phyloP scores from a whole-genome alignment of 495 filamentous ascomycete genomes.

The Penicillium taxi region DNA sequence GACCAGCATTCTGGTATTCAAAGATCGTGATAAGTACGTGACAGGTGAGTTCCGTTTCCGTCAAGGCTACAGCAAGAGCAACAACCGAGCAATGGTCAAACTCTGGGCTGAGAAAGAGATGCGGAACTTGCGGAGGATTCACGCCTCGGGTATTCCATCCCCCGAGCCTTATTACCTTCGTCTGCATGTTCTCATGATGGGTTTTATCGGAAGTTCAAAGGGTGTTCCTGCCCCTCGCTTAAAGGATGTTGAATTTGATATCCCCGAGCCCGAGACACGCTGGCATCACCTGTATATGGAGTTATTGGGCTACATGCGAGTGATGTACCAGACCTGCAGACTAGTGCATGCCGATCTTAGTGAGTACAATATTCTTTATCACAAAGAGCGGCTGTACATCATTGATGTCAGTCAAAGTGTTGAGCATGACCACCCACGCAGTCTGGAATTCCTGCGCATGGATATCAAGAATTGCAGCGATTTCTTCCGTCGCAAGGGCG shows the following conservation, averaged over 20 bases:
- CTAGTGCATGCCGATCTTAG: conserved; percentile 94
- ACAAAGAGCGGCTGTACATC: conserved; percentile 74
- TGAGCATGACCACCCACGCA: conserved; percentile 89
- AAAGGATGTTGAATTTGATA: conserved; percentile 59
- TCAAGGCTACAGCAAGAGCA: conserved; percentile 80
- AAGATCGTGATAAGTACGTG: conserved; percentile 92
- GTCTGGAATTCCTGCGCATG: conserved; percentile 88
- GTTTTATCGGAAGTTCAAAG: conserved; percentile 78
- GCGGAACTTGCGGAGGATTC: conserved; percentile 78
- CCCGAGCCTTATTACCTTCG: conserved; percentile 84
- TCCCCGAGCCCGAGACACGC: conserved; percentile 46
- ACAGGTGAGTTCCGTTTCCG: conserved; percentile 82
- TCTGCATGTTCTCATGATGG: conserved; percentile 87
- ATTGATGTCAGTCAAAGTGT: conserved; percentile 98
- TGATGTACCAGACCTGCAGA: conserved; percentile 80
- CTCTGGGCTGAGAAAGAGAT: conserved; percentile 98
- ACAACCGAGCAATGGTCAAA: conserved; percentile 91
- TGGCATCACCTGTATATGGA: conserved; percentile 77
- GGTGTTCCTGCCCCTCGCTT: conserved; percentile 81
- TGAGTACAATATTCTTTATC: conserved; percentile 94
- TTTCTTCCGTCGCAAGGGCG: conserved; percentile 80
- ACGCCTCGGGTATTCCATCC: conserved; percentile 75
- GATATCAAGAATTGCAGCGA: conserved; percentile 93
- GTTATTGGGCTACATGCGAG: conserved; percentile 78
- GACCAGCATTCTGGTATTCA: conserved; percentile 92